Evolutionary conservation across 2,329 filamentous ascomycete species (phyloP).

Genomic region (Venturia carpophila): DNA sequence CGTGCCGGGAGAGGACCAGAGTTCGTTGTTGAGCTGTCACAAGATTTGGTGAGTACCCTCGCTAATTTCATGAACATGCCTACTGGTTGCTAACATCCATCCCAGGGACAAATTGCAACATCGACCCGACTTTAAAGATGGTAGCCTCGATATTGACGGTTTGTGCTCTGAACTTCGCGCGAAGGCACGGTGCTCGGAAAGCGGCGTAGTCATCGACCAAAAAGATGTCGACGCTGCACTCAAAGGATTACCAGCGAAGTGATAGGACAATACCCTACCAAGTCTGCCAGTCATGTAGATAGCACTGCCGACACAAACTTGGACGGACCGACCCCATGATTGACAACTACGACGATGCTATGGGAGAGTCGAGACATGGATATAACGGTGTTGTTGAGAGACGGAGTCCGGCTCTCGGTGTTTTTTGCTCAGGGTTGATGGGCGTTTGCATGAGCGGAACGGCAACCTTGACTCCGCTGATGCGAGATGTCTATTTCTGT

Average conservation of each 20-base stretch:
- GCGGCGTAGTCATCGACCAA: slow-evolving; percentile 80
- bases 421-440: neutral
- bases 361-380: neutral
- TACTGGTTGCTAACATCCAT: neutral
- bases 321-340: neutral
- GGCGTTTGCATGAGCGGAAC: neutral
- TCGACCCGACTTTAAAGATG: slow-evolving; percentile 78
- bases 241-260: slow-evolving; percentile 33
- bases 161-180: slow-evolving; percentile 88
- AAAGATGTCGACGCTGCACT: slow-evolving; percentile 68
- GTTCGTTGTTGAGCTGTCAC: slow-evolving; percentile 70
- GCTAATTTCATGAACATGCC: neutral
- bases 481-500: neutral
- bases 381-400: neutral
- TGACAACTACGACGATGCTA: neutral
- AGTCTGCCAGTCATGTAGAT: slow-evolving; percentile 10
- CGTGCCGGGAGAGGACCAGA: slow-evolving; percentile 51
- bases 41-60: slow-evolving; percentile 73
- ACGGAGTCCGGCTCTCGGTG: slow-evolving; percentile 1
- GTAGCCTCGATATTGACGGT: slow-evolving; percentile 88
- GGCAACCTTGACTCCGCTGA: slow-evolving; percentile 2
- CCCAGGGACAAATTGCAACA: slow-evolving; percentile 80
- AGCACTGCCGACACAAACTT: neutral
- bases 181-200: slow-evolving; percentile 92
- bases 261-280: neutral